Percentiles rank a stretch among this genome's conserved stretches.
phyloP scores from a whole-genome alignment of 768 basidiomycete genomes.

The Leucosporidium scottii region DNA sequence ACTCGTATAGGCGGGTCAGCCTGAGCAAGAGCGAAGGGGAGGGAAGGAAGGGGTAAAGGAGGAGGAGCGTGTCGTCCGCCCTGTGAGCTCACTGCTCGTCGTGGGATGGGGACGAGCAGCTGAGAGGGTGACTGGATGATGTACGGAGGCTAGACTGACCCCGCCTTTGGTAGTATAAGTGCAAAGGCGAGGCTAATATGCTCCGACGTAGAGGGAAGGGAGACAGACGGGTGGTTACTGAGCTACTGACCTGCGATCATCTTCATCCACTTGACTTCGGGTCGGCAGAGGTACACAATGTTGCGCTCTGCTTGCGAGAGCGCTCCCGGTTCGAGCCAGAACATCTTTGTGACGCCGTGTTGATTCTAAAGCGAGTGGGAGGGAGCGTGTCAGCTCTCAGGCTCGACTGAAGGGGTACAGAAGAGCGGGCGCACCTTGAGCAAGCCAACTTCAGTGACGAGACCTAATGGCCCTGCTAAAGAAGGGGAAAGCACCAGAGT shows the following conservation, averaged over 20 bases:
- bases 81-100: slow-evolving; percentile 8
- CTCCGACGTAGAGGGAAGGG: neutral
- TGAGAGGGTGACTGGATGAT: neutral
- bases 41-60: slow-evolving; percentile 36
- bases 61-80: neutral
- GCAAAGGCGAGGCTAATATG: slow-evolving; percentile 2
- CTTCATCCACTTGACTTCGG: slow-evolving; percentile 73
- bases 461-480: slow-evolving; percentile 81
- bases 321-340: slow-evolving; percentile 91
- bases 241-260: slow-evolving; percentile 73
- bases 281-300: slow-evolving; percentile 86
- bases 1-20: neutral
- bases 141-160: slow-evolving; percentile 19
- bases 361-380: slow-evolving; percentile 48
- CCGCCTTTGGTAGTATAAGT: neutral
- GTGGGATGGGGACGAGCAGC: slow-evolving; percentile 1
- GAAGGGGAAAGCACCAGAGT: slow-evolving; percentile 87
- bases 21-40: neutral
- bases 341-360: slow-evolving; percentile 99
- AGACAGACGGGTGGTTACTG: too few species aligned
- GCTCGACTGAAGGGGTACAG: neutral
- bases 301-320: slow-evolving; percentile 75
- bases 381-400: neutral
- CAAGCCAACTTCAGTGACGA: slow-evolving; percentile 88
- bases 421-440: slow-evolving; percentile 60